Evolutionary conservation across 768 basidiomycete species (phyloP).

Genomic region (Mycena crocata): DNA sequence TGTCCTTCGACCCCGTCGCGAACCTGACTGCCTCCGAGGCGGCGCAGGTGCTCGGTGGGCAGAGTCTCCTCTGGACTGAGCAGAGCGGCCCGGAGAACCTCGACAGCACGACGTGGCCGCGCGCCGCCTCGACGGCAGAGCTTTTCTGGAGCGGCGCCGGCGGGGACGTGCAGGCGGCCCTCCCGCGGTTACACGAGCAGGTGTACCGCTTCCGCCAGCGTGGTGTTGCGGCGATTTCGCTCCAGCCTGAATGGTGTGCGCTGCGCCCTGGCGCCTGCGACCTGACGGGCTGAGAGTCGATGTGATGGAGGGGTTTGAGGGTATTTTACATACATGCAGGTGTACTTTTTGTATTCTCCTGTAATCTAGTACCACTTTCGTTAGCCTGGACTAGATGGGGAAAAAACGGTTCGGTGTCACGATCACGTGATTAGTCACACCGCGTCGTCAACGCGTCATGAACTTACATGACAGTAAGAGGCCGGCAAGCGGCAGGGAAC

Average conservation of each 20-base stretch:
- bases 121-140: conserved; percentile 63
- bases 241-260: conserved; percentile 72
- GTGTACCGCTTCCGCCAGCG: conserved; percentile 60
- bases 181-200: conserved; percentile 62
- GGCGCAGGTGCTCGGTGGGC: conserved; percentile 38
- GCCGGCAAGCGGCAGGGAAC: too few relatives aligned
- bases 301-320: not conserved
- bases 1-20: conserved; percentile 62
- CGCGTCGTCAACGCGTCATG: too few relatives aligned
- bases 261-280: conserved; percentile 61
- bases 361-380: too few relatives aligned
- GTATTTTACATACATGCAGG: not conserved
- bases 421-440: too few relatives aligned
- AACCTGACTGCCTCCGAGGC: conserved; percentile 49
- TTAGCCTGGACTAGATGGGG: too few relatives aligned
- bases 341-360: too few relatives aligned
- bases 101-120: conserved; percentile 63
- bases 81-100: conserved; percentile 59
- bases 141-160: conserved; percentile 64
- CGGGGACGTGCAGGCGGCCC: conserved; percentile 29
- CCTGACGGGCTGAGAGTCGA: conserved; percentile 24
- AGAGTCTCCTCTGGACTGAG: conserved; percentile 65
- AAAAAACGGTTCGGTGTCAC: too few relatives aligned
- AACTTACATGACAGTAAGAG: too few relatives aligned
- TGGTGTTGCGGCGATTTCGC: conserved; percentile 57